Evolutionary conservation across 164 flowering plant species (phyloP), one percentile per base, ranked within the genome.

Genomic region (Nymphaea thermarum): DNA sequence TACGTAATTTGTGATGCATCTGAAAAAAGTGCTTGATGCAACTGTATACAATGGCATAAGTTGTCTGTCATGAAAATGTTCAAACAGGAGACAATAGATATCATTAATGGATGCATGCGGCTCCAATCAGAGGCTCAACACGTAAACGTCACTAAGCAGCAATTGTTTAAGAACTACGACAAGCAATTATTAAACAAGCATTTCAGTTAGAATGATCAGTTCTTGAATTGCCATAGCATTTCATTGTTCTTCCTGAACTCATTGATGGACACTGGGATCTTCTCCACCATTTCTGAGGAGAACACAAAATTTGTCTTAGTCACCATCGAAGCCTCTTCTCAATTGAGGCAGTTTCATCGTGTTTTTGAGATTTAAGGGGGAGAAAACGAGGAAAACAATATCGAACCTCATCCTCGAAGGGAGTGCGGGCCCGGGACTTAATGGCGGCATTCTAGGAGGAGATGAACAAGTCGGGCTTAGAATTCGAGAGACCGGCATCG

Each of bases 381-480:
- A 25, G 36, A 25, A 25, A 25, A 25, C 11, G 17, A 65, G n/a
- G 18, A 65, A 11, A 44, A 63, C n/a, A 7, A 55, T 44, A 25
- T 45, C 53, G 61, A 69, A 93, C 98, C 98, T 86, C 80, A 86
- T 80, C 42, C 78, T 82, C 7, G 80, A 57, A 15, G 84, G 87
- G 0, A 81, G 66, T 3, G 82, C 77, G 3, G 80, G 69, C 18
- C 68, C 66, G 45, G 65, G 68, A 47, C 73, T 70, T 18, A 77
- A 81, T n/a, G 81, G 3, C 81, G 74, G 2, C 76, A 66, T 74
- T 76, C 71, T 25, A 76, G 77, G 44, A 89, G 91, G 69, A 94
- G 87, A 51, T 77, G 51, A 14, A 78, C 67, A 68, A 85, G 62
- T 7, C 89, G 84, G 62, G 81, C 82, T 1, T 88, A 85, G 2